Evolutionary conservation across 148 eudicot genomes (phyloP).

Genomic region (Silene latifolia): DNA sequence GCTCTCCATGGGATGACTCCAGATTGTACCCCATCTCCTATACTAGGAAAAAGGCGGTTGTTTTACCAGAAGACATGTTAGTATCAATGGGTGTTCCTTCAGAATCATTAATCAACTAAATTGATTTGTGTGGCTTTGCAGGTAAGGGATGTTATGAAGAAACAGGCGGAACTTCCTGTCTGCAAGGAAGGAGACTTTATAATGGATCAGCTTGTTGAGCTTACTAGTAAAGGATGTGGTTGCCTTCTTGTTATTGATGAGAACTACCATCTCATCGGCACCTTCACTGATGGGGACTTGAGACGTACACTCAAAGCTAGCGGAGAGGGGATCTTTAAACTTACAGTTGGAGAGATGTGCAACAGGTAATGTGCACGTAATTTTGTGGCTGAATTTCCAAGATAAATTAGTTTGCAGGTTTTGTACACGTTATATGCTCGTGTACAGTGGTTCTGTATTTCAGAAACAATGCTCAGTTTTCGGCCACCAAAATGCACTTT

Average conservation of each 20-base stretch:
- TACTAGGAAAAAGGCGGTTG: neutral
- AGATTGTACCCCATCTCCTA: too few relatives aligned
- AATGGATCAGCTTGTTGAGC: conserved; percentile 97
- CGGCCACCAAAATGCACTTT: neutral
- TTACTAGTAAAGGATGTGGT: conserved; percentile 93
- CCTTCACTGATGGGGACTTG: conserved; percentile 95
- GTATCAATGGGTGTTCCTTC: too few relatives aligned
- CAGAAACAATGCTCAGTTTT: neutral
- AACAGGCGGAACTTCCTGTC: conserved; percentile 73
- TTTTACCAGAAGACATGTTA: neutral
- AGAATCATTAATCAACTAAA: neutral
- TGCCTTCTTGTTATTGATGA: conserved; percentile 89
- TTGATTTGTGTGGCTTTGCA: conserved; percentile 32
- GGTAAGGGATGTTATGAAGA: conserved; percentile 98
- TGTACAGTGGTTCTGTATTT: neutral
- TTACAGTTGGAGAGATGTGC: conserved; percentile 96
- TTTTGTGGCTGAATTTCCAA: too few relatives aligned
- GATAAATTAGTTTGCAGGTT: too few relatives aligned
- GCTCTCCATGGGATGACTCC: neutral
- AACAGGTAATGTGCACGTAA: conserved; percentile 80
- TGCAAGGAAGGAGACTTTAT: conserved; percentile 37
- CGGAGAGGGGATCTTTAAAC: conserved; percentile 89
- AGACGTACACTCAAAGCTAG: conserved; percentile 88
- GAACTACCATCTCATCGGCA: conserved; percentile 66
- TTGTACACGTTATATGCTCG: neutral